Evolutionary conservation across 2,329 filamentous ascomycete genomes (phyloP), one percentile per base, ranked within the genome.

Genomic region (Fusarium sp.): DNA sequence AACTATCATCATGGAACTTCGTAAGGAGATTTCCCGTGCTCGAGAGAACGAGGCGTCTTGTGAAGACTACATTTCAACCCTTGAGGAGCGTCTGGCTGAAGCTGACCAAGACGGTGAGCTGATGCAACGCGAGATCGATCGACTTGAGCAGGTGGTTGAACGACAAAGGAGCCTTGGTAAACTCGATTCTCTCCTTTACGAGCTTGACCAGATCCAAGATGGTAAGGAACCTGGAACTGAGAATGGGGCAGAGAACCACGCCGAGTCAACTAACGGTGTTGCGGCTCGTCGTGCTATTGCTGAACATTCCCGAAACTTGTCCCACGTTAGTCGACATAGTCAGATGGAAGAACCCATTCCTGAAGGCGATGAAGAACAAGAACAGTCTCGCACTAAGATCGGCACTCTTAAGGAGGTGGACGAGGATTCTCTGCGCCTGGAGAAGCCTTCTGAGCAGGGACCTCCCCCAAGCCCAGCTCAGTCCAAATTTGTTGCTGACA

Each of bases 61-160:
- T 72, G 96, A 99, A 79, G 96, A 98, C 71, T 99, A 99, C 79
- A 98, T 99, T 55, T 97, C 95, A 2, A 98, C 94, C 0, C 84
- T 99, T 13, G 96, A 99, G 78, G 96, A 98, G 81, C 92, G 95
- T 23, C 87, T 99, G 11, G 96, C 96, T 1, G 96, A 99, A 80
- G 92, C 95, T 4, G 96, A 99, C 75, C 95, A 98, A 79, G 96
- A 99, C 77, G 90, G 93, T 69, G 96, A 98, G 78, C 84, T 98
- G 65, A 98, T 99, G 95, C 94, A 97, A 79, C 93, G 95, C 37
- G 96, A 99, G 77, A 93, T 99, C 68, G 93, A 98, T 75, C 90
- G 95, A 34, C 85, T 99, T 14, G 96, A 98, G 80, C 93, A 97
- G 79, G 93, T 99, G 10, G 90, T 99, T 54, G 95, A 98, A 80